Evolutionary conservation across 1,139 yeast species (phyloP), one percentile per base, ranked within the genome.

Genomic region (Nematodospora anomalae): DNA sequence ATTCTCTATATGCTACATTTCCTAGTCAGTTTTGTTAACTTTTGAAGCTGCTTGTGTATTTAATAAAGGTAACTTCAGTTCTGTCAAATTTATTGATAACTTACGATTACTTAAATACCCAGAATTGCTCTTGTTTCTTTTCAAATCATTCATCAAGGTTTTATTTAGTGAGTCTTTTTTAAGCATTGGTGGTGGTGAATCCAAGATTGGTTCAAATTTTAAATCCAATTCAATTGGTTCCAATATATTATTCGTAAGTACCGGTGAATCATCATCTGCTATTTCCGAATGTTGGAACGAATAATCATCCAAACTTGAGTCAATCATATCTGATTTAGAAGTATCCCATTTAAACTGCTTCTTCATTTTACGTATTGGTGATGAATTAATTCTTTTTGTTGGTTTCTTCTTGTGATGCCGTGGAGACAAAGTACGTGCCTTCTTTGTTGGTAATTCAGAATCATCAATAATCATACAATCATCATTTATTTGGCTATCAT

Each of bases 11-110:
- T 26, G 6, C n/a, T 26, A 24, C 18, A n/a, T 15, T 11, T 14
- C n/a, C 16, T 25, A 21, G 18, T 27, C 30, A 24, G 14, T 30
- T 30, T 20, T 11, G 6, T 30, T 28, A 10, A 60, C 37, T 37
- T 51, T 58, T 2, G 60, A 52, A 41, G 67, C 62, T 10, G 71
- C 71, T 36, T 51, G 59, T 37, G 62, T 66, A 42, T 66, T 67
- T 25, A 67, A 54, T 18, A 66, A 46, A 3, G 67, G 67, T 16
- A 53, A 45, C 37, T 51, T 56, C 9, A 57, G 39, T 4, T 35
- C 41, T 3, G 41, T 29, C 13, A 43, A 45, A 14, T 47, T 47
- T 6, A 33, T 25, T 5, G 37, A 30, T 9, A 33, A 16, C 28
- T 42, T 47, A 15, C 51, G 37, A 20, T 49, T 54, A 26, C 4